Base-by-base conservation (phyloP, 2,329 filamentous ascomycete genomes). In the Lachnellula cervina region DNA sequence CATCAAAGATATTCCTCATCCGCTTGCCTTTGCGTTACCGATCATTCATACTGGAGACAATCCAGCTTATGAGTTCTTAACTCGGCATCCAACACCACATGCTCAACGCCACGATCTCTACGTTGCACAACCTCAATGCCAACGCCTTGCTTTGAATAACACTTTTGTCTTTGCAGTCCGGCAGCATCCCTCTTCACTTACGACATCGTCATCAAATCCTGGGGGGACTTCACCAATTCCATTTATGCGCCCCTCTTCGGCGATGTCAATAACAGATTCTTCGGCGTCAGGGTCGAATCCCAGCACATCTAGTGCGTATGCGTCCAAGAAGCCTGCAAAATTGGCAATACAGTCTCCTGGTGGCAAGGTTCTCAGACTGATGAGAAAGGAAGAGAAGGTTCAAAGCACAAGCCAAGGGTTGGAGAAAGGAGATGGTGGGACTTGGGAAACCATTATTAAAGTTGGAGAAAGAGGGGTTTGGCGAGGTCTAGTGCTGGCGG, bases 81-180 rank as follows among this genome's bases (percentile, higher is more conserved):
- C 87, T 40, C 84, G 94, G 4, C 94, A 99, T 70, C 95, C 95
- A 7, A 99, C 94, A 2, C 94, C 94, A 8, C 94, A 99, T 71
- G 94, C 94, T n/a, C 91, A 96, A 69, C 84, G 93, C 43, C 92
- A 99, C 71, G 94, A 99, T 70, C 86, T 99, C 56, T 99, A 99
- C 71, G 89, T 99, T 60, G 89, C 92, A 45, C 94, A 97, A 69
- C 94, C 95, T 1, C 95, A 99, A 72, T 99, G 94, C 70, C 82
- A 87, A 62, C 84, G 86, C 25, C 78, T 99, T 28, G 92, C 90
- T 1, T 79, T 96, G 54, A 97, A 97, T 76, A 97, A 99, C 70
- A 99, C 94, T 0, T 99, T 97, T 69, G 93, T 99, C 28, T 99
- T 99, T 71, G 89, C 89, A 52, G 88, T 99, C 58, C 89, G 94